A percentile compares a stretch with the other conserved stretches of the same genome.
Evolutionary conservation across 306 rosid species (phyloP).

Genomic region (Rosa rugosa): DNA sequence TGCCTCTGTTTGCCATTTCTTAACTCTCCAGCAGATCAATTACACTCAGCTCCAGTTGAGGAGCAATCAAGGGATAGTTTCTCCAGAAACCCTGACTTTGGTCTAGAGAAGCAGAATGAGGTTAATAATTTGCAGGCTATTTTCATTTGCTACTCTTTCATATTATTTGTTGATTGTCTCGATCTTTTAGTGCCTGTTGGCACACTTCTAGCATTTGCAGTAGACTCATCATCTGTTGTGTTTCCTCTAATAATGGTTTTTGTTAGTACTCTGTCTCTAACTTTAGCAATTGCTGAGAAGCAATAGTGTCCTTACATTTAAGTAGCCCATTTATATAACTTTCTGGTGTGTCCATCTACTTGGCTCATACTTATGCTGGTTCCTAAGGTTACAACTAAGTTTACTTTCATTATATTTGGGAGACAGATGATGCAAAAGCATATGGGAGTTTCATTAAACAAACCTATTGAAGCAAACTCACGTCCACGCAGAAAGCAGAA

Average conservation of each 20-base stretch:
- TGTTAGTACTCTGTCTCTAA: not conserved
- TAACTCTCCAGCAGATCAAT: slow-evolving; percentile 38
- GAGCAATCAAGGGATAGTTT: slow-evolving; percentile 26
- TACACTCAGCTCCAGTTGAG: slow-evolving; percentile 33
- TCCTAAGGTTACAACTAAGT: not conserved
- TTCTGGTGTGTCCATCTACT: not conserved
- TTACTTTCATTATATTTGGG: not conserved
- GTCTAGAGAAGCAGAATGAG: slow-evolving; percentile 41
- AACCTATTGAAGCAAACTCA: slow-evolving; percentile 38
- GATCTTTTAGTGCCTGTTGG: not conserved
- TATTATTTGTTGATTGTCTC: not conserved
- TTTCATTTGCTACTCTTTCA: not conserved
- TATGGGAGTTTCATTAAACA: slow-evolving; percentile 23
- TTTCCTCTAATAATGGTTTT: not conserved
- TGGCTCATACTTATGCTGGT: not conserved
- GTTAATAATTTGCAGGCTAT: slow-evolving; percentile 33
- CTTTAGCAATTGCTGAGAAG: not conserved
- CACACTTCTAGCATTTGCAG: slow-evolving; percentile 5
- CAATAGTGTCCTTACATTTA: not conserved
- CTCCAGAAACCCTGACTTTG: slow-evolving; percentile 32
- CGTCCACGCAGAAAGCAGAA: slow-evolving; percentile 21
- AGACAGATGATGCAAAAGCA: slow-evolving; percentile 22
- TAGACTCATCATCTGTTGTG: not conserved
- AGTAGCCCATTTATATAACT: not conserved
- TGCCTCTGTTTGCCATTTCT: slow-evolving; percentile 13